Conservation (phyloP, 306 rosid genomes). For the Pyrus communis region DNA sequence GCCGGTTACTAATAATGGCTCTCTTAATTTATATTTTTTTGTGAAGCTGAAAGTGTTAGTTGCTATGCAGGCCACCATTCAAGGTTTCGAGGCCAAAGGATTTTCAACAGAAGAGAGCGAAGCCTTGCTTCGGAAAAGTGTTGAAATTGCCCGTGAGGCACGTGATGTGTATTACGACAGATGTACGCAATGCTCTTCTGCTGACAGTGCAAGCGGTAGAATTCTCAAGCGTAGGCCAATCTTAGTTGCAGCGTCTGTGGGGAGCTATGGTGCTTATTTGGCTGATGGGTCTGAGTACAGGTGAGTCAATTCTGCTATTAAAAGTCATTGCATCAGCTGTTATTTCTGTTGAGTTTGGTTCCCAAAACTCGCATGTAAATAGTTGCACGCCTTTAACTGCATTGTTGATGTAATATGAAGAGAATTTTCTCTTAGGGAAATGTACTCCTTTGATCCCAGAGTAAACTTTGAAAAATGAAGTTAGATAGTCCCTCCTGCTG, state of each 20-base stretch:
- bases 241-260: slow-evolving; percentile 86
- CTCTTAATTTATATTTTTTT: neutral
- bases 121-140: slow-evolving; percentile 62
- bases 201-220: slow-evolving; percentile 28
- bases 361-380: neutral
- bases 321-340: slow-evolving; percentile 7
- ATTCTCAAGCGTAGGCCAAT: slow-evolving; percentile 38
- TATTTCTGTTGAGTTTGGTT: neutral
- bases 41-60: neutral
- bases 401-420: neutral
- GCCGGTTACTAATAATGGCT: neutral
- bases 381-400: neutral
- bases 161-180: slow-evolving; percentile 48
- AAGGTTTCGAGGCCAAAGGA: slow-evolving; percentile 79
- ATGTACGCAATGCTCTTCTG: slow-evolving; percentile 44
- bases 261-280: slow-evolving; percentile 92
- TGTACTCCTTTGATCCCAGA: neutral
- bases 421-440: neutral
- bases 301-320: neutral
- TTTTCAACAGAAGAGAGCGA: slow-evolving; percentile 56
- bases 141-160: slow-evolving; percentile 77
- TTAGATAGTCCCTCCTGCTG: neutral
- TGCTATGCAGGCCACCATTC: slow-evolving; percentile 72
- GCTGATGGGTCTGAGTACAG: slow-evolving; percentile 49
- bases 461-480: neutral